phyloP scores from a whole-genome alignment of 164 flowering plant species.

The Vitis vinifera region ASM3070453v1 NC_081812.1:11916501-11917000 shows the following conservation, averaged over 20 bases:
- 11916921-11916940: not conserved
- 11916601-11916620: slow-evolving; percentile 14
- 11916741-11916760: slow-evolving; percentile 1
- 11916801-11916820: slow-evolving; percentile 15
- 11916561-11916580: slow-evolving; percentile 16
- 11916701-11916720: slow-evolving; percentile 32
- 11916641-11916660: slow-evolving; percentile 1
- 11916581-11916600: slow-evolving; percentile 9
- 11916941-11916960: no score
- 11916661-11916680: not conserved
- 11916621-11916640: slow-evolving; percentile 3
- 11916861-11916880: slow-evolving; percentile 35
- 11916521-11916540: slow-evolving; percentile 10
- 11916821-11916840: slow-evolving; percentile 14
- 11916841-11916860: slow-evolving; percentile 28
- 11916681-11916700: no score
- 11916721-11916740: slow-evolving; percentile 55
- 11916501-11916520: not conserved
- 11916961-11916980: not conserved
- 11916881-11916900: slow-evolving; percentile 12
- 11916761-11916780: slow-evolving; percentile 4
- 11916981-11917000: not conserved
- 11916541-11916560: not conserved
- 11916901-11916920: slow-evolving; percentile 1
- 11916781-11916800: slow-evolving; percentile 1